Percentiles rank a stretch among this genome's conserved stretches.
Conservation (phyloP, 257 asterid species). For the Anisodus acutangulus region DNA sequence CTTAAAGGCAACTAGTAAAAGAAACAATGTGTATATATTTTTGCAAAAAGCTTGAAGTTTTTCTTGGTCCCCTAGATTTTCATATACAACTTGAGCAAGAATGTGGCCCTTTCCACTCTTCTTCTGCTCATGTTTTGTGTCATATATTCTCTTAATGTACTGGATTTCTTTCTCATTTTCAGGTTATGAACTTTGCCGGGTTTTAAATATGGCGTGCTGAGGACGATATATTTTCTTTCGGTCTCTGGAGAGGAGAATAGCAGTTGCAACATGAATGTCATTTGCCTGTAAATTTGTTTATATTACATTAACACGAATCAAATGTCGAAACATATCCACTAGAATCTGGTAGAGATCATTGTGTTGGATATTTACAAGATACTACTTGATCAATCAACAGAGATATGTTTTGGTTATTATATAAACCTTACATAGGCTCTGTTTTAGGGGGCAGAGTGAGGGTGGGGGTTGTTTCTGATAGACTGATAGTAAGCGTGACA, state of each 20-base stretch:
- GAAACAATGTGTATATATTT: background rate
- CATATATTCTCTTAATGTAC: background rate
- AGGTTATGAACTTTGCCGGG: conserved; percentile 39
- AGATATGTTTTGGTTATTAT: background rate
- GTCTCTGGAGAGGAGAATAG: conserved; percentile 14
- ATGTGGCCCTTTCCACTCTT: background rate
- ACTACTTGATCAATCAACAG: conserved; percentile 7
- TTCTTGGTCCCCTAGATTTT: background rate
- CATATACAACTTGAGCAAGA: background rate
- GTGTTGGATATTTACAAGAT: conserved; percentile 10
- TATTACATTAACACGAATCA: conserved; percentile 19
- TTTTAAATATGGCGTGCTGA: conserved; percentile 59
- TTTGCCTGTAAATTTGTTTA: conserved; percentile 32
- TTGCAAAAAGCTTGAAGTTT: too few relatives aligned
- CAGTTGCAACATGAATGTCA: conserved; percentile 26
- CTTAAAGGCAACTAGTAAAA: background rate
- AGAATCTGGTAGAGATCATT: conserved; percentile 25
- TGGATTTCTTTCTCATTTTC: conserved; percentile 28
- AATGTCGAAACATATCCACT: background rate
- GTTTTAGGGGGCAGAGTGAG: background rate
- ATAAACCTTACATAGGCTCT: background rate
- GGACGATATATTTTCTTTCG: conserved; percentile 37
- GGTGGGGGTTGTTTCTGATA: background rate
- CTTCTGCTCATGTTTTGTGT: background rate
- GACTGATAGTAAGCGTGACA: background rate